Evolutionary conservation across 345 rosid genomes (phyloP).

Genomic region (Salix purpurea): DNA sequence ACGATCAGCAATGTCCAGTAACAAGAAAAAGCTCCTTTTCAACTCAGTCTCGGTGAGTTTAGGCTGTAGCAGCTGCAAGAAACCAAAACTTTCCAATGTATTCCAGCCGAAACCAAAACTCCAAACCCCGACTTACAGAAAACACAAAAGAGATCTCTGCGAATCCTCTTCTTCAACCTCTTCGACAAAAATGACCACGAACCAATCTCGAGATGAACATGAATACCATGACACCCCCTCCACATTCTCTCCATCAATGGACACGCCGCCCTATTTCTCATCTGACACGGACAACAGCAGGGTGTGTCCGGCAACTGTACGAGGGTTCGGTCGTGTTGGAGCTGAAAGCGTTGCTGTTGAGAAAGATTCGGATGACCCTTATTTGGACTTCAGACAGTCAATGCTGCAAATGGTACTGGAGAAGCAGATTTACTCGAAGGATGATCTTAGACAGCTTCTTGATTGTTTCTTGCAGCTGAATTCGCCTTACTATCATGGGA

Average conservation of each 20-base stretch:
- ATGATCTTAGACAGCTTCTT: slow-evolving; percentile 72
- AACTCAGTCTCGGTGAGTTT: slow-evolving; percentile 59
- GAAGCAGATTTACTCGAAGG: slow-evolving; percentile 76
- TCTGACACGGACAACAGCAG: slow-evolving; percentile 17
- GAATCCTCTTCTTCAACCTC: slow-evolving; percentile 26
- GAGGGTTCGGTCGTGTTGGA: slow-evolving; percentile 56
- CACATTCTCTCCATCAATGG: slow-evolving; percentile 34
- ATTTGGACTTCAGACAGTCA: slow-evolving; percentile 77
- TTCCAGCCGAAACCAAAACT: slow-evolving; percentile 43
- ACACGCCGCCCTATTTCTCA: slow-evolving; percentile 17
- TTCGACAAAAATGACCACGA: slow-evolving; percentile 13
- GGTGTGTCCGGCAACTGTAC: slow-evolving; percentile 25
- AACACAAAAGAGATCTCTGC: slow-evolving; percentile 9
- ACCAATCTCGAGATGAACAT: neutral
- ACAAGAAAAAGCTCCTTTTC: slow-evolving; percentile 44
- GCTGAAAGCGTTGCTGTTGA: slow-evolving; percentile 77
- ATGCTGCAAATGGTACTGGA: slow-evolving; percentile 96
- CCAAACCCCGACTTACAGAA: slow-evolving; percentile 20
- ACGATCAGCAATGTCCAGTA: slow-evolving; percentile 32
- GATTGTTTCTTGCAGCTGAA: slow-evolving; percentile 83
- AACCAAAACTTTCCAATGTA: slow-evolving; percentile 44
- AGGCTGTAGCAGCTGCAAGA: slow-evolving; percentile 70
- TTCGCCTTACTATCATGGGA: slow-evolving; percentile 69
- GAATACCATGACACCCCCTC: slow-evolving; percentile 16
- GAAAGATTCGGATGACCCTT: slow-evolving; percentile 93